A percentile compares a stretch with the other conserved stretches of the same genome.
phyloP scores from a whole-genome alignment of 2,329 filamentous ascomycete genomes.

The Phyllosticta citribraziliensis region DNA sequence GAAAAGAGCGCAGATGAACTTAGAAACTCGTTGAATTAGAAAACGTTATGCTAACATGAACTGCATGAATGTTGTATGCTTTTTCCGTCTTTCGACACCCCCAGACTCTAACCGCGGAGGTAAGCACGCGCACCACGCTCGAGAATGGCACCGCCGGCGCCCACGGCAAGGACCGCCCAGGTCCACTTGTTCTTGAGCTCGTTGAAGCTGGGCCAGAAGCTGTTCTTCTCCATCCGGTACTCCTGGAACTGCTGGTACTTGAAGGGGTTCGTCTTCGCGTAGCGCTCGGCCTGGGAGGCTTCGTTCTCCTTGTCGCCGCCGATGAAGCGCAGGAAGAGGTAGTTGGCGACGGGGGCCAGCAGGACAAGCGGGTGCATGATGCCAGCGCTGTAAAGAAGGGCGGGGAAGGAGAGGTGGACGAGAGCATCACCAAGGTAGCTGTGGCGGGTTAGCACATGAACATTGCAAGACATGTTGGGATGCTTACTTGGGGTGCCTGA shows the following conservation, averaged over 20 bases:
- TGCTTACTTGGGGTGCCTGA: conserved; percentile 52
- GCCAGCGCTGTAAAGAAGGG: conserved; percentile 46
- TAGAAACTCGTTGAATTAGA: background rate
- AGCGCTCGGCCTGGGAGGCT: conserved; percentile 42
- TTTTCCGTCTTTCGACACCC: background rate
- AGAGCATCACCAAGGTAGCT: conserved; percentile 54
- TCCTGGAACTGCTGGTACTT: conserved; percentile 45
- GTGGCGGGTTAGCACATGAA: conserved; percentile 5
- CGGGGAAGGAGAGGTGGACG: conserved; percentile 49
- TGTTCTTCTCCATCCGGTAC: conserved; percentile 47
- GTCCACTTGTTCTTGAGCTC: conserved; percentile 48
- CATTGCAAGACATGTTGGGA: background rate
- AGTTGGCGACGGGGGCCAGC: conserved; percentile 48
- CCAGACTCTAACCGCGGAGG: background rate
- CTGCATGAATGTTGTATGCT: too few species aligned
- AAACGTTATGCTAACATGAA: background rate
- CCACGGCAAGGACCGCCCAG: conserved; percentile 43
- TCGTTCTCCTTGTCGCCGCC: conserved; percentile 49
- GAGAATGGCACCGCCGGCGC: conserved; percentile 38
- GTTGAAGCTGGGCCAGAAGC: conserved; percentile 46
- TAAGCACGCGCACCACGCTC: conserved; percentile 32
- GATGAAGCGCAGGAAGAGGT: conserved; percentile 47
- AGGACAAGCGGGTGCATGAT: conserved; percentile 46
- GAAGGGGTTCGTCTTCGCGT: conserved; percentile 38
- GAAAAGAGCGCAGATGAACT: background rate